Evolutionary conservation across 495 filamentous ascomycete genomes (phyloP).

Genomic region (Xylaria scruposa): DNA sequence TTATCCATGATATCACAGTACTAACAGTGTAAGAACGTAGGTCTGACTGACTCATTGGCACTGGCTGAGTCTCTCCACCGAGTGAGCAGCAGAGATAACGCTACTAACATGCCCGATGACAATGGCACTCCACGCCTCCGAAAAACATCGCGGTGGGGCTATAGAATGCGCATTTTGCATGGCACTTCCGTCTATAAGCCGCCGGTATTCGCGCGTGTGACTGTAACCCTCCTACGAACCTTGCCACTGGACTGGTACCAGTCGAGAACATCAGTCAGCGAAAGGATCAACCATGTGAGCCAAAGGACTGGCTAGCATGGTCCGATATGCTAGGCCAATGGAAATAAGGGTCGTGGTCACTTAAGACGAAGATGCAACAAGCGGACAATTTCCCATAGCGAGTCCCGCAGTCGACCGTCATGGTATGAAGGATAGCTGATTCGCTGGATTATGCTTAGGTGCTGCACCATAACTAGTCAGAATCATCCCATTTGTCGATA

Average conservation of each 20-base stretch:
- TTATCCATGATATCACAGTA: slow-evolving; percentile 37
- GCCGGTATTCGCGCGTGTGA: slow-evolving; percentile 29
- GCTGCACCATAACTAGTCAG: not conserved
- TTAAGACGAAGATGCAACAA: slow-evolving; percentile 25
- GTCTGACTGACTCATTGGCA: slow-evolving; percentile 4
- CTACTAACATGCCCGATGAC: slow-evolving; percentile 30
- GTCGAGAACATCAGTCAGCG: slow-evolving; percentile 30
- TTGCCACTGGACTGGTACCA: slow-evolving; percentile 37
- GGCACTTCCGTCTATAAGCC: not conserved
- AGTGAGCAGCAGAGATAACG: slow-evolving; percentile 24
- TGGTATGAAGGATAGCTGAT: slow-evolving; percentile 3
- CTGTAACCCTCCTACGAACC: slow-evolving; percentile 33
- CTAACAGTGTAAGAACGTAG: slow-evolving; percentile 6
- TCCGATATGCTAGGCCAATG: slow-evolving; percentile 20
- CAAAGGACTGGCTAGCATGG: slow-evolving; percentile 37
- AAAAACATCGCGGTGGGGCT: slow-evolving; percentile 30
- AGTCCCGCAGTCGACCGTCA: not conserved
- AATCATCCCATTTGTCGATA: slow-evolving; percentile 15
- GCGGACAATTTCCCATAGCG: slow-evolving; percentile 23
- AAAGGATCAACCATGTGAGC: slow-evolving; percentile 36
- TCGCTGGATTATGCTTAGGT: not conserved
- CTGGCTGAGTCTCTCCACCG: slow-evolving; percentile 23
- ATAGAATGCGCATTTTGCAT: not conserved
- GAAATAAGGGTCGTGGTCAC: slow-evolving; percentile 25
- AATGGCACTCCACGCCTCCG: slow-evolving; percentile 10